A percentile compares a stretch with the other conserved stretches of the same genome.
Conservation (phyloP, 371 early-diverging fungal species). For the Globomyces sp. region DNA sequence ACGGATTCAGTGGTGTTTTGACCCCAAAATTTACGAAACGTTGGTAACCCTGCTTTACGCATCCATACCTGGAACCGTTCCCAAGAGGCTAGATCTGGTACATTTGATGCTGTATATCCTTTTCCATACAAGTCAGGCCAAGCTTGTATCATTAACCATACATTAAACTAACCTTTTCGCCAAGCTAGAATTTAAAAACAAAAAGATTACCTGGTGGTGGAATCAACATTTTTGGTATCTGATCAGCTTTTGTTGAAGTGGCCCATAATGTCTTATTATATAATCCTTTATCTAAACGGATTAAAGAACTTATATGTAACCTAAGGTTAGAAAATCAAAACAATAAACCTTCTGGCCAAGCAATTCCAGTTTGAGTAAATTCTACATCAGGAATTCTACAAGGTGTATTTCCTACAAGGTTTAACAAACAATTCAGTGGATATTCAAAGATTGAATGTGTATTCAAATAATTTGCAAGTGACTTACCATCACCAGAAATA, state of each 20-base stretch:
- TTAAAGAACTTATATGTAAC: too few species aligned
- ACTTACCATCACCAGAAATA: not conserved
- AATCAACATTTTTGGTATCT: conserved; percentile 26
- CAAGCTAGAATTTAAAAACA: conserved; percentile 20
- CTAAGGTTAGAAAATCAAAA: too few species aligned
- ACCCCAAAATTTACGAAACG: conserved; percentile 48
- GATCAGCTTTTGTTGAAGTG: conserved; percentile 4
- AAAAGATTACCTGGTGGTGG: conserved; percentile 38
- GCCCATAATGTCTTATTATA: conserved; percentile 23
- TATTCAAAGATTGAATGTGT: too few species aligned
- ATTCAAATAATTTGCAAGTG: not conserved
- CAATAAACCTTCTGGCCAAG: conserved; percentile 69
- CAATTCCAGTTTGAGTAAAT: conserved; percentile 58
- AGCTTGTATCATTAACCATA: not conserved
- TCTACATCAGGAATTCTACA: conserved; percentile 15
- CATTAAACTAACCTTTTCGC: conserved; percentile 20
- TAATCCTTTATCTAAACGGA: conserved; percentile 48
- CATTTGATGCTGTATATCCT: conserved; percentile 29
- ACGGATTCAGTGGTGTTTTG: conserved; percentile 13
- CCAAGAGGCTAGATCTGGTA: conserved; percentile 28
- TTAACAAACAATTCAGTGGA: too few species aligned
- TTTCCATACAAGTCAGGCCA: conserved; percentile 20
- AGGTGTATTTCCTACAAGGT: not conserved
- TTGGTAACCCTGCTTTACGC: conserved; percentile 39
- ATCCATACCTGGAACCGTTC: conserved; percentile 54